These are phyloP conservation scores for Rhodocollybia butyracea DNA, from an alignment of 768 basidiomycete genomes.

Conservation along the genomic window DNA sequence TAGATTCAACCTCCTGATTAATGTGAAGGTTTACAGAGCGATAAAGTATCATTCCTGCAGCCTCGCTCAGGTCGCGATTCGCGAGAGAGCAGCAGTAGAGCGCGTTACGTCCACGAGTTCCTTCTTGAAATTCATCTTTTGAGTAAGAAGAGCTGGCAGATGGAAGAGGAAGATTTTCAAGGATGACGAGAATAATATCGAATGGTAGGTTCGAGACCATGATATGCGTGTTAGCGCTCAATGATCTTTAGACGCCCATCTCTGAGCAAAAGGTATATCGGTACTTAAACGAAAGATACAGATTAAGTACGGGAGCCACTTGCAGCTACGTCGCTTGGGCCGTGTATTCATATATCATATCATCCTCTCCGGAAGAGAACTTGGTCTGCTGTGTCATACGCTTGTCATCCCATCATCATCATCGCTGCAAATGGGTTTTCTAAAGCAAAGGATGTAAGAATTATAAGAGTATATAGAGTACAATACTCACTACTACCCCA, in stretches of 20 bases:
- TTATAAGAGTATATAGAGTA: background rate
- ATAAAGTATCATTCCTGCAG: constrained; percentile 46
- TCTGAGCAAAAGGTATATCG: no score
- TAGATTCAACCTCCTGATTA: constrained; percentile 22
- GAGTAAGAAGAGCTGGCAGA: background rate
- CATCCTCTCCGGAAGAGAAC: no score
- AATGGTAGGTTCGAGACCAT: constrained; percentile 16
- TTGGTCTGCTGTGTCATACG: no score
- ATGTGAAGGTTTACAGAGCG: constrained; percentile 40
- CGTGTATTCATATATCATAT: no score
- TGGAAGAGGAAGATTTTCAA: constrained; percentile 23
- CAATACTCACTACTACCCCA: constrained; percentile 15
- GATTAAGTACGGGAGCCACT: no score
- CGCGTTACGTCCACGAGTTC: constrained; percentile 26
- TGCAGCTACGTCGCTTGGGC: no score
- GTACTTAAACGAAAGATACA: no score
- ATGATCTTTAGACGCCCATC: no score
- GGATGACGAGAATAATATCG: constrained; percentile 32
- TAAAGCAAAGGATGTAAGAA: constrained; percentile 10
- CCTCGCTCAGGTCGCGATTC: constrained; percentile 40
- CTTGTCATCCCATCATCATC: constrained; percentile 4
- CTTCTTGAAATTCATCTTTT: background rate
- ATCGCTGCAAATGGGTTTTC: constrained; percentile 38
- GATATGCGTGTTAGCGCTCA: no score
- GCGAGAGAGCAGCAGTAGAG: constrained; percentile 43